A percentile compares a stretch with the other conserved stretches of the same genome.
Evolutionary conservation across 2,329 filamentous ascomycete genomes (phyloP).

Genomic region (Fusarium oligoseptatum): DNA sequence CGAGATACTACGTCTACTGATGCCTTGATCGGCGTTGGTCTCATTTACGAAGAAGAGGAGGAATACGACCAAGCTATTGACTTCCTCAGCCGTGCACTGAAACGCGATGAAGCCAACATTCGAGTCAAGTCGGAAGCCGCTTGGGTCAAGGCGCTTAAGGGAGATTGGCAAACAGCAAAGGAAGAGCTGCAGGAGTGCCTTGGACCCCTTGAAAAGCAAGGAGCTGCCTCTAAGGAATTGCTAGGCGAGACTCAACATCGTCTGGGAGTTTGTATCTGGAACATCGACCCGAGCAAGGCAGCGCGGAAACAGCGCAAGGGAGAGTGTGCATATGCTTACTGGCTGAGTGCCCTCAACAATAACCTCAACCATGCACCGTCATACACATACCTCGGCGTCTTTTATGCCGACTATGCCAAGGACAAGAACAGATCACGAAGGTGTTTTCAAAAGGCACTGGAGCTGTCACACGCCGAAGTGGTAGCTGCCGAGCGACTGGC

Average conservation of each 20-base stretch:
- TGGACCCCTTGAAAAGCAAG: conserved; percentile 72
- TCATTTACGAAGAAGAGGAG: conserved; percentile 94
- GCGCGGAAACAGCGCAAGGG: conserved; percentile 85
- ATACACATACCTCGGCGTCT: conserved; percentile 91
- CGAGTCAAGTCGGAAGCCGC: conserved; percentile 88
- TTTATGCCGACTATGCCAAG: conserved; percentile 90
- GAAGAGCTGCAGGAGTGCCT: conserved; percentile 79
- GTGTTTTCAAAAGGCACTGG: conserved; percentile 96
- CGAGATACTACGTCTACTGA: conserved; percentile 82
- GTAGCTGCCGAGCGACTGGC: conserved; percentile 90
- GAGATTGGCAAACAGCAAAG: conserved; percentile 77
- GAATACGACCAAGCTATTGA: conserved; percentile 85
- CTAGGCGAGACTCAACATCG: conserved; percentile 88
- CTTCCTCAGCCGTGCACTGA: conserved; percentile 82
- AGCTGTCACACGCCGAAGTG: conserved; percentile 88
- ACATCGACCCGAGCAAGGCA: conserved; percentile 78
- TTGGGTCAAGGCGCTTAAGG: conserved; percentile 90
- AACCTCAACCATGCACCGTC: conserved; percentile 90
- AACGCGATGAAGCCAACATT: conserved; percentile 79
- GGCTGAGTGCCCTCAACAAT: conserved; percentile 85
- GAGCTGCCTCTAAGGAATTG: conserved; percentile 72
- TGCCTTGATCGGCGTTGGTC: conserved; percentile 88
- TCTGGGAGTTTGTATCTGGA: conserved; percentile 89
- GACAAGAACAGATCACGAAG: conserved; percentile 89
- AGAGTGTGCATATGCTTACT: conserved; percentile 78